Base-by-base conservation (phyloP, 2,329 filamentous ascomycete species). In the Talaromyces sp. region DNA sequence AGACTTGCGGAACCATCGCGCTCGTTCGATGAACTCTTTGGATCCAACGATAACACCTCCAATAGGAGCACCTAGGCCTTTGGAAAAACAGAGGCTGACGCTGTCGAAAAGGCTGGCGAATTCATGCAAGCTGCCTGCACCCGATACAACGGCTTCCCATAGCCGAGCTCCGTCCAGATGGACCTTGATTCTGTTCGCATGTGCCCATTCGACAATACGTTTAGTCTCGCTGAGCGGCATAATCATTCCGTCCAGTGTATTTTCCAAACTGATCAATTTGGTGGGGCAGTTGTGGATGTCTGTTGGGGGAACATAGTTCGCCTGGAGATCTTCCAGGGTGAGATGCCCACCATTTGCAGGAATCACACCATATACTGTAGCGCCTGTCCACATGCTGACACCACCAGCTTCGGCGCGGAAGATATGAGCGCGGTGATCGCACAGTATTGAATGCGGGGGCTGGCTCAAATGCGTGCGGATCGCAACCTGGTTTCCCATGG, bases 401-500 rank as follows among this genome's bases (percentile, higher is more conserved):
- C 90, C 91, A 54, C 80, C 86, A 1, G 85, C 85, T 72, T 89
- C 86, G 65, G 78, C 79, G 58, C 87, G 81, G 61, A 91, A 80
- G 62, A 97, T 90, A 72, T 97, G 94, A 4, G 87, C 85, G 36
- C 91, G 85, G 65, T 87, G 81, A 72, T 97, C 93, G 68, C 89
- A 91, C 8, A 97, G 79, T 5, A 97, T 85, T 7, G 85, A 85
- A 73, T 96, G 87, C 0, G 94, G 94, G 14, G 93, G 92, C 63
- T 91, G 89, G 0, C 81, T 84, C 14, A 97, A 82, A 63, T 95
- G 89, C 1, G 90, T 84, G 44, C 93, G 87, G 50, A 96, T 82
- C 0, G 89, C 88, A 18, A 97, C 81, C 74, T 96, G 92, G 77
- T 97, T 97, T 47, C 92, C 92, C 92, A 96, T 96, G 4, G 93